Evolutionary conservation across 2,329 filamentous ascomycete genomes (phyloP).

Genomic region (Xylogone sp.): DNA sequence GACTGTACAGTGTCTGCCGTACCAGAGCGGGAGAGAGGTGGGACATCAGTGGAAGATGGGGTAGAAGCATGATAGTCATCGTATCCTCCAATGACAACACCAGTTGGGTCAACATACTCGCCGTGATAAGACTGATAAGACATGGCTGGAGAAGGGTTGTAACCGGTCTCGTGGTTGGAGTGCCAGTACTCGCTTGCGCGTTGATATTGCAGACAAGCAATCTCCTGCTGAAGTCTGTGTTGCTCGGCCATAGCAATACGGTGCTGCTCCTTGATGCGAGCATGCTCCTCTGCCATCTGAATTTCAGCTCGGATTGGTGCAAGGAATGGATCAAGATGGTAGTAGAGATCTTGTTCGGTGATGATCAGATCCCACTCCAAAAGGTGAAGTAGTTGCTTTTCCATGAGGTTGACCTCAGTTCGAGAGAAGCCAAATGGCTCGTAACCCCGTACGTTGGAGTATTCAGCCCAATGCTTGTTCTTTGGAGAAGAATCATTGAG

Average conservation of each 20-base stretch:
- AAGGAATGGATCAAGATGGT: slow-evolving; percentile 83
- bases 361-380: slow-evolving; percentile 93
- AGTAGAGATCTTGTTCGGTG: slow-evolving; percentile 78
- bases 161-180: slow-evolving; percentile 14
- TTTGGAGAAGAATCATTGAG: slow-evolving; percentile 98
- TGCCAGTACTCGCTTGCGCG: slow-evolving; percentile 21
- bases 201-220: slow-evolving; percentile 15
- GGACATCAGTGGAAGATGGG: slow-evolving; percentile 30
- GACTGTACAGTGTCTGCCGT: slow-evolving; percentile 27
- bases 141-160: background rate
- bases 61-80: slow-evolving; percentile 16
- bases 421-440: slow-evolving; percentile 84
- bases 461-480: slow-evolving; percentile 99
- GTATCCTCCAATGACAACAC: slow-evolving; percentile 1
- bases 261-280: slow-evolving; percentile 13
- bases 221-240: slow-evolving; percentile 16
- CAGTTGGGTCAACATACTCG: slow-evolving; percentile 14
- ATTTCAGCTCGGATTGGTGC: slow-evolving; percentile 70
- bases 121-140: slow-evolving; percentile 11
- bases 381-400: slow-evolving; percentile 94
- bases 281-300: slow-evolving; percentile 19
- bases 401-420: slow-evolving; percentile 98
- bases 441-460: slow-evolving; percentile 67
- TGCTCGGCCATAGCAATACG: slow-evolving; percentile 17
- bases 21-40: slow-evolving; percentile 28